Conservation (phyloP, 2,329 filamentous ascomycete genomes). For the Paecilomyces niveus region DNA sequence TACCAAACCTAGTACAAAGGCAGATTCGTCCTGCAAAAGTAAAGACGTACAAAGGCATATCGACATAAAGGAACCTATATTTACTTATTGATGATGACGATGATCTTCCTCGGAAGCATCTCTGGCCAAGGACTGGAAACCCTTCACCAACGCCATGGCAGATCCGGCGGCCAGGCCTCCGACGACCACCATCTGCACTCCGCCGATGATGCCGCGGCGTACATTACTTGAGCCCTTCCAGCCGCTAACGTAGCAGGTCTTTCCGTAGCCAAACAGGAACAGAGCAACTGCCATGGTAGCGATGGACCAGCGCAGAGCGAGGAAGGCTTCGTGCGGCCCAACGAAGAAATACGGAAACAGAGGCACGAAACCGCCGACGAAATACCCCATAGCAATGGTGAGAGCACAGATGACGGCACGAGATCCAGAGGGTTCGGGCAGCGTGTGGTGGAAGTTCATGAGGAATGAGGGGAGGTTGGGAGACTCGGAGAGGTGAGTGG, state of each 20-base stretch:
- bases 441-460: conserved; percentile 36
- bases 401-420: conserved; percentile 31
- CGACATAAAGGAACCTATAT: background rate
- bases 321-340: conserved; percentile 70
- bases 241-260: conserved; percentile 36
- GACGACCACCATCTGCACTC: conserved; percentile 34
- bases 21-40: background rate
- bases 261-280: conserved; percentile 46
- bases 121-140: conserved; percentile 26
- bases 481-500: conserved; percentile 27
- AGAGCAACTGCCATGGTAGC: conserved; percentile 45
- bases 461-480: conserved; percentile 32
- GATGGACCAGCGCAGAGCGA: conserved; percentile 57
- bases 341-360: conserved; percentile 55
- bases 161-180: conserved; percentile 33
- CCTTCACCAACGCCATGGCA: conserved; percentile 34
- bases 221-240: conserved; percentile 28
- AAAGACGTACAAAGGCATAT: background rate
- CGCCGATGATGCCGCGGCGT: conserved; percentile 25
- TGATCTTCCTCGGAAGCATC: conserved; percentile 5
- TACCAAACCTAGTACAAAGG: background rate
- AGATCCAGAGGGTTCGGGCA: conserved; percentile 31
- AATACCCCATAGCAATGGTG: conserved; percentile 35
- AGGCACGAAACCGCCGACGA: conserved; percentile 41
- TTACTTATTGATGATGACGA: background rate